Evolutionary conservation across 1,284 basidiomycete genomes (phyloP).

Genomic region (Spongiforma sp.): DNA sequence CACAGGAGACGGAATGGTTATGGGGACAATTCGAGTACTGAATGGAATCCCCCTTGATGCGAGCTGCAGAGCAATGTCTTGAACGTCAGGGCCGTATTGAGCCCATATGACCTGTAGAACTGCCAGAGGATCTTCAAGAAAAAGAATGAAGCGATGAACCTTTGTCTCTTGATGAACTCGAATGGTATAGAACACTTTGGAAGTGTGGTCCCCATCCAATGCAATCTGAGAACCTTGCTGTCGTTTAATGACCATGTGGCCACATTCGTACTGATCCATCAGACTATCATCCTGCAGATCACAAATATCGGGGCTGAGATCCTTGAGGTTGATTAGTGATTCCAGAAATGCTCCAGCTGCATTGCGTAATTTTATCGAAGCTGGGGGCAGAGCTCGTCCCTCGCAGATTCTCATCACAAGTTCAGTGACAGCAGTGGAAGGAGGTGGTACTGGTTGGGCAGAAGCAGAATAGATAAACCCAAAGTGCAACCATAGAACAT

Average conservation of each 20-base stretch:
- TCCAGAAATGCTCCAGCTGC: background rate
- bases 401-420: background rate
- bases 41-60: background rate
- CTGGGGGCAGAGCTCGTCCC: background rate
- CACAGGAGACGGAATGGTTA: background rate
- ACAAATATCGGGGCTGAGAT: background rate
- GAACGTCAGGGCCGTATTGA: background rate
- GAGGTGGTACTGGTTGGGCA: background rate
- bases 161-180: background rate
- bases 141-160: background rate
- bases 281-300: background rate
- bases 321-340: background rate
- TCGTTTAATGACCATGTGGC: background rate
- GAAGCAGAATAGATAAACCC: background rate
- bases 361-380: background rate
- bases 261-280: background rate
- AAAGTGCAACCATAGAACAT: background rate
- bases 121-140: background rate
- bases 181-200: background rate
- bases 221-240: background rate
- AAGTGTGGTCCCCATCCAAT: background rate
- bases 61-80: background rate
- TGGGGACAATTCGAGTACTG: background rate
- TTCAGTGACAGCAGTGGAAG: background rate
- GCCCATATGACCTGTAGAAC: background rate